These are phyloP conservation scores for Kwoniella europaea DNA, from an alignment of 768 basidiomycete genomes.

Conservation along the genomic window DNA sequence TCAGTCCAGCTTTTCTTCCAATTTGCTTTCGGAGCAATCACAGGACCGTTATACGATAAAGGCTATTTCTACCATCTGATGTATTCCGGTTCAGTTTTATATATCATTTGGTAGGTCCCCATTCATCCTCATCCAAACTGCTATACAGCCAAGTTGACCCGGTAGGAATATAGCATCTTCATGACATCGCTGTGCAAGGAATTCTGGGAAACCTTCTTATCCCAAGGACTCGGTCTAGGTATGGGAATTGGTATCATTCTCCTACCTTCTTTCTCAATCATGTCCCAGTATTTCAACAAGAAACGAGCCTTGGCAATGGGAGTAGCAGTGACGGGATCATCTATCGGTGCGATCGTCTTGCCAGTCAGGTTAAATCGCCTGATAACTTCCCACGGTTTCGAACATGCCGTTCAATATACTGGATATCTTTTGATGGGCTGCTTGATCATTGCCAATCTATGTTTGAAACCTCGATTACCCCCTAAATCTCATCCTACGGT, in stretches of 20 bases:
- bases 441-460: slow-evolving; percentile 26
- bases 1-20: slow-evolving; percentile 57
- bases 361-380: slow-evolving; percentile 59
- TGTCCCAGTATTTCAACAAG: slow-evolving; percentile 62
- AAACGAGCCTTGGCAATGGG: slow-evolving; percentile 62
- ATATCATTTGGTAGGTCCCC: slow-evolving; percentile 37
- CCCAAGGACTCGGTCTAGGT: slow-evolving; percentile 54
- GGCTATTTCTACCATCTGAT: slow-evolving; percentile 52
- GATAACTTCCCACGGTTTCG: slow-evolving; percentile 37
- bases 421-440: slow-evolving; percentile 35
- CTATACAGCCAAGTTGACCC: neutral
- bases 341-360: slow-evolving; percentile 53
- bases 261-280: slow-evolving; percentile 63
- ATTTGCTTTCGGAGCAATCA: slow-evolving; percentile 48
- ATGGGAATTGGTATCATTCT: slow-evolving; percentile 65
- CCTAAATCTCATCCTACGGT: slow-evolving; percentile 7
- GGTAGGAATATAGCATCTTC: slow-evolving; percentile 22
- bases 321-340: slow-evolving; percentile 59
- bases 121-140: neutral
- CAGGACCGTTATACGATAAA: slow-evolving; percentile 57
- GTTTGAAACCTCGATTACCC: slow-evolving; percentile 21
- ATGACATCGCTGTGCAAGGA: slow-evolving; percentile 45
- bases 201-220: slow-evolving; percentile 45
- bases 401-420: slow-evolving; percentile 38
- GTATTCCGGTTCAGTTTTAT: slow-evolving; percentile 33